These are phyloP conservation scores for Helianthus tuberosus DNA, from an alignment of 129 eudicot genomes.

Conservation along the genomic window DNA sequence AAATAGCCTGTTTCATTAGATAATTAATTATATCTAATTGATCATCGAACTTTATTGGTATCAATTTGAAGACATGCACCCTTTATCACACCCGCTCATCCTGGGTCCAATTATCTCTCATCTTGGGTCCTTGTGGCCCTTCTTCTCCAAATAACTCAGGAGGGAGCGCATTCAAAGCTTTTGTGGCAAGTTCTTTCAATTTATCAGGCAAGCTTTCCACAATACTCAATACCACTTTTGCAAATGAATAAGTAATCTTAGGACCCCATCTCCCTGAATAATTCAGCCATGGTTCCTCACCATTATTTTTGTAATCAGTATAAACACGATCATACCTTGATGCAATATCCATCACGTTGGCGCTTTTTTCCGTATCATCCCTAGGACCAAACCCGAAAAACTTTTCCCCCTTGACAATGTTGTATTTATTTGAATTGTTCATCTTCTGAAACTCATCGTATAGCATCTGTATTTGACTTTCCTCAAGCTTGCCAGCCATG, in stretches of 20 bases:
- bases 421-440: conserved; percentile 14
- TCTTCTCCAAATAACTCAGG: conserved; percentile 35
- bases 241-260: conserved; percentile 11
- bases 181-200: conserved; percentile 3
- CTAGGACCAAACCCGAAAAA: conserved; percentile 23
- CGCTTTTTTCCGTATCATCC: conserved; percentile 32
- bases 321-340: conserved; percentile 19
- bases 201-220: neutral
- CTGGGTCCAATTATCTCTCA: conserved; percentile 29
- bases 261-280: conserved; percentile 48
- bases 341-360: conserved; percentile 31
- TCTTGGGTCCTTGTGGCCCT: conserved; percentile 40
- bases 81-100: conserved; percentile 26
- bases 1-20: too few relatives aligned
- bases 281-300: conserved; percentile 28
- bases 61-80: conserved; percentile 1
- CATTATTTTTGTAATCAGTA: neutral
- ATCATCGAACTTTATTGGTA: neutral
- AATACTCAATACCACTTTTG: neutral
- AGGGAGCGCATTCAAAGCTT: conserved; percentile 14
- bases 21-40: neutral
- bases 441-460: neutral
- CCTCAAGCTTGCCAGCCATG: neutral
- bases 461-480: neutral
- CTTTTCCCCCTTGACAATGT: conserved; percentile 14